These are phyloP conservation scores for Coemansia aciculifera DNA, from an alignment of 192 early-diverging fungal species.

Conservation along the genomic window DNA sequence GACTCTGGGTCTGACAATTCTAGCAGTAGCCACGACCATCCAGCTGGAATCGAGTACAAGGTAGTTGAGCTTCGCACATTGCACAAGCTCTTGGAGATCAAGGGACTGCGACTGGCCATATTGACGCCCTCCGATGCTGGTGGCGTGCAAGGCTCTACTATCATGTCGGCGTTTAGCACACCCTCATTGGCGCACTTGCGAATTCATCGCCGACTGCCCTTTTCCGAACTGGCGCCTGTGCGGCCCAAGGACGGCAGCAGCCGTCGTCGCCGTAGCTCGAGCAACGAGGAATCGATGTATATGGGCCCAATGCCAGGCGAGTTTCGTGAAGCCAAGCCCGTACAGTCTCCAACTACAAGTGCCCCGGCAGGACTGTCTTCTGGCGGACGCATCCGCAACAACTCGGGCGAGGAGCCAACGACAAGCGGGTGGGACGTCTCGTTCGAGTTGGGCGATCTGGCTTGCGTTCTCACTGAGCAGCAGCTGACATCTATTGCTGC, in stretches of 20 bases:
- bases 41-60: constrained; percentile 49
- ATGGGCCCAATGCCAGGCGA: constrained; percentile 58
- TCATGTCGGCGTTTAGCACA: constrained; percentile 37
- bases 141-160: not conserved
- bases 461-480: constrained; percentile 33
- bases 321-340: constrained; percentile 38
- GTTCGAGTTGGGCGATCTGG: constrained; percentile 31
- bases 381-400: constrained; percentile 25
- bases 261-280: not conserved
- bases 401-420: constrained; percentile 40
- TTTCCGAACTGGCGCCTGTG: constrained; percentile 51
- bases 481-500: constrained; percentile 31
- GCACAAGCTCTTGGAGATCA: constrained; percentile 41
- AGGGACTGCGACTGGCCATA: constrained; percentile 34
- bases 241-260: constrained; percentile 9
- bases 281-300: constrained; percentile 36
- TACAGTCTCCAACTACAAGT: not conserved
- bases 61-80: constrained; percentile 46
- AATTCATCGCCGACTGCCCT: constrained; percentile 53
- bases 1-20: constrained; percentile 15
- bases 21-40: constrained; percentile 29
- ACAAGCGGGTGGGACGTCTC: constrained; percentile 54
- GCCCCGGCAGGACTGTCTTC: not conserved
- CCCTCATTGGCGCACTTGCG: constrained; percentile 46
- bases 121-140: not conserved